Percentiles rank a stretch among this genome's conserved stretches.
These are phyloP conservation scores for Corylus heterophylla DNA, from an alignment of 306 rosid species.

Conservation along the genomic window DNA sequence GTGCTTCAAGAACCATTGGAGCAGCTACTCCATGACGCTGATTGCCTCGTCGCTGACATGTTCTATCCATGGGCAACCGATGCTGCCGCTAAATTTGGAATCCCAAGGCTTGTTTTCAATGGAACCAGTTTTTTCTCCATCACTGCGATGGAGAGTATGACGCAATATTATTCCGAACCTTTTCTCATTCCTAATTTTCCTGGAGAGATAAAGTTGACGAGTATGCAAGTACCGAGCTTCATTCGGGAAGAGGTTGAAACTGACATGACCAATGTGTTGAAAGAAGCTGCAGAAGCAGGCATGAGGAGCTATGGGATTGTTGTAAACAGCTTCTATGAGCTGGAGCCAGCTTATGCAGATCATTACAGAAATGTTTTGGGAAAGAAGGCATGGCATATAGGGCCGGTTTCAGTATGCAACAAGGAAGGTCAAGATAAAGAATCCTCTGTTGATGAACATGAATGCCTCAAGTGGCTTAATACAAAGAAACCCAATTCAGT, in stretches of 20 bases:
- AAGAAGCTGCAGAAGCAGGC: constrained; percentile 26
- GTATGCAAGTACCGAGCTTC: constrained; percentile 5
- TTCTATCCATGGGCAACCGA: constrained; percentile 33
- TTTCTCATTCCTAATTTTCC: constrained; percentile 48
- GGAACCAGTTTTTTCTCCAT: constrained; percentile 30
- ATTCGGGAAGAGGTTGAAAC: background rate
- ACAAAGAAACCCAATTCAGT: constrained; percentile 36
- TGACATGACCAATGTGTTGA: background rate
- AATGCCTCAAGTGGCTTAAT: constrained; percentile 42
- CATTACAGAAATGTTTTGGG: constrained; percentile 33
- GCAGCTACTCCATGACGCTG: constrained; percentile 15
- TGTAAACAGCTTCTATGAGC: constrained; percentile 56
- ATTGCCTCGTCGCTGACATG: constrained; percentile 28
- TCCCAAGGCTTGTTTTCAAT: constrained; percentile 39
- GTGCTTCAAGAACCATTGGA: constrained; percentile 34
- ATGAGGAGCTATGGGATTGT: constrained; percentile 45
- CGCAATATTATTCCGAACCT: constrained; percentile 30
- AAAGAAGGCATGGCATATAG: constrained; percentile 53
- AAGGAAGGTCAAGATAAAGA: constrained; percentile 12
- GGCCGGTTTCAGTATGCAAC: constrained; percentile 45
- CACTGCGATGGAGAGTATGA: constrained; percentile 12
- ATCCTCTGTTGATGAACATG: background rate
- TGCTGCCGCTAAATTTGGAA: constrained; percentile 22
- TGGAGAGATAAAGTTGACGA: constrained; percentile 33
- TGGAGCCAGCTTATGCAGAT: constrained; percentile 47